Percentiles rank a stretch among this genome's conserved stretches.
These are phyloP conservation scores for Colletotrichum sp. DNA, from an alignment of 2,329 filamentous ascomycete genomes.

Conservation along the genomic window DNA sequence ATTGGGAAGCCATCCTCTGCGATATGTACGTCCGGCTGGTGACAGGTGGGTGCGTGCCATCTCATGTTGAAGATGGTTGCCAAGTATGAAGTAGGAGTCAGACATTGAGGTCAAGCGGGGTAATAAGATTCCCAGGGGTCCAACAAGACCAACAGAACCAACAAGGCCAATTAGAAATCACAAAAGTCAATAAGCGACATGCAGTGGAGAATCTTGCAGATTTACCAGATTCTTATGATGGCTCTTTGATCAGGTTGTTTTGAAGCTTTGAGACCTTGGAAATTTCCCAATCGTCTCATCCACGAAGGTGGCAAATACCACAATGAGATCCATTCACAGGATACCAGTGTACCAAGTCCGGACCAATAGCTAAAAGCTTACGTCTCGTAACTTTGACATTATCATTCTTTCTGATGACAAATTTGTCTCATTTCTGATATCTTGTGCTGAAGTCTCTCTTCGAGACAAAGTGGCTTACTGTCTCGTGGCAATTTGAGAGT, in stretches of 20 bases:
- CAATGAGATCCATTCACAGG: not conserved
- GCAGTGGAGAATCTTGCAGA: not conserved
- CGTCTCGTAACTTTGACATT: accelerated
- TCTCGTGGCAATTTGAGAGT: too few relatives aligned
- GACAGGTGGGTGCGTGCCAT: not conserved
- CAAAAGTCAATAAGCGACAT: not conserved
- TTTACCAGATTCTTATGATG: not conserved
- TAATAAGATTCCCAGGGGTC: not conserved
- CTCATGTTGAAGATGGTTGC: not conserved
- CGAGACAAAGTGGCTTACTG: accelerated
- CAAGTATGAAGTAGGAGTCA: not conserved
- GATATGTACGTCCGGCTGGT: not conserved
- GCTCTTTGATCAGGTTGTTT: not conserved
- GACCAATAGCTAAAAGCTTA: too few relatives aligned
- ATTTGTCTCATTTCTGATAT: not conserved
- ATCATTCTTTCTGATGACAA: not conserved
- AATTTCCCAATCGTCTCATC: not conserved
- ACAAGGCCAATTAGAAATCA: not conserved
- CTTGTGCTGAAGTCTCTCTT: not conserved
- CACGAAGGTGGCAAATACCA: not conserved
- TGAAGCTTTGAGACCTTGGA: not conserved
- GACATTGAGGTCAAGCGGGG: not conserved
- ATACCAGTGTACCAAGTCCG: too few relatives aligned
- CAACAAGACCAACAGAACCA: not conserved
- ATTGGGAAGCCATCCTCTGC: not conserved